Evolutionary conservation across 2,329 filamentous ascomycete genomes (phyloP).

Genomic region (Juglanconis oblonga): DNA sequence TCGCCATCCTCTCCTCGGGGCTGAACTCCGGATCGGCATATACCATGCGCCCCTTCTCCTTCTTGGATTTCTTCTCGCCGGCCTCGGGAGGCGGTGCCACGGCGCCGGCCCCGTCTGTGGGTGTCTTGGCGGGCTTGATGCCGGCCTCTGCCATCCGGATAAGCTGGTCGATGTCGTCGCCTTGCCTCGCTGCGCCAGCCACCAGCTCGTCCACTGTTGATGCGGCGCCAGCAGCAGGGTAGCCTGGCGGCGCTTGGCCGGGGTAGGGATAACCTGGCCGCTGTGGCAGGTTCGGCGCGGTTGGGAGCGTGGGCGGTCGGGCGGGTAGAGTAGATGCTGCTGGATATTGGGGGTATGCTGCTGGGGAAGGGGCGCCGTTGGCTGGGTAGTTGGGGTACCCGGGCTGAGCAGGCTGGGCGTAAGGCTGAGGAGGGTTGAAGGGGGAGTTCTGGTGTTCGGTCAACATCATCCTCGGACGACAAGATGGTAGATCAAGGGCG

Average conservation of each 20-base stretch:
- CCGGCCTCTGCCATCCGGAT: conserved; percentile 64
- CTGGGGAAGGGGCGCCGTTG: conserved; percentile 32
- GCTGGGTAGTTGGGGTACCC: conserved; percentile 33
- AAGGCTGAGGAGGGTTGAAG: conserved; percentile 39
- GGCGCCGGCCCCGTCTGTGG: conserved; percentile 21
- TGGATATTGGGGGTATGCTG: conserved; percentile 27
- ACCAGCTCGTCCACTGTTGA: conserved; percentile 48
- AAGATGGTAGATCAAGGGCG: background rate
- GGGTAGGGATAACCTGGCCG: conserved; percentile 26
- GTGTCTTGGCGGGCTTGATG: conserved; percentile 44
- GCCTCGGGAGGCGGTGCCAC: conserved; percentile 33
- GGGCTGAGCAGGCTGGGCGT: conserved; percentile 20
- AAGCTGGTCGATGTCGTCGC: conserved; percentile 63
- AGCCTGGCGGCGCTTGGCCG: conserved; percentile 28
- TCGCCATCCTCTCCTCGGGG: conserved; percentile 86
- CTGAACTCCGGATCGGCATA: conserved; percentile 78
- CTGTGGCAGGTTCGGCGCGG: conserved; percentile 25
- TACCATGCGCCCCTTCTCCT: conserved; percentile 65
- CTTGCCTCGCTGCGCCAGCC: conserved; percentile 40
- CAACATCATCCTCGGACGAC: conserved; percentile 19
- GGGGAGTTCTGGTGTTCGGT: conserved; percentile 35
- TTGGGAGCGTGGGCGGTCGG: conserved; percentile 37
- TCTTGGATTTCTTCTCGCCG: conserved; percentile 64
- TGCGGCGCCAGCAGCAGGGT: conserved; percentile 30
- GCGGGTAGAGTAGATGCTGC: conserved; percentile 42